A percentile compares a stretch with the other conserved stretches of the same genome.
Evolutionary conservation across 495 filamentous ascomycete genomes (phyloP).

Genomic region (Talaromyces nanjingensis): DNA sequence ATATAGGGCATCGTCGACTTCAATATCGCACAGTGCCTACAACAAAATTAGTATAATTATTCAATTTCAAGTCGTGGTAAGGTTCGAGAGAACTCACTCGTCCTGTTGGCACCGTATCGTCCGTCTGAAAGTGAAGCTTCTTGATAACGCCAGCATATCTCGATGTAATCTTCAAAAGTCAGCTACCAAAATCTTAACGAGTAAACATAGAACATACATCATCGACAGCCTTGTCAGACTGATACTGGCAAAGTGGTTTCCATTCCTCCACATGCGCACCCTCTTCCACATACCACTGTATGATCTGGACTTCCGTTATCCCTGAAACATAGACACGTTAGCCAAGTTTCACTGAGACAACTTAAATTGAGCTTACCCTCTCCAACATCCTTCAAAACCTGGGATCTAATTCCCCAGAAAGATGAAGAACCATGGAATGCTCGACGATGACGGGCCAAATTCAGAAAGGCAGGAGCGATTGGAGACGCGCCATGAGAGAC

Average conservation of each 20-base stretch:
- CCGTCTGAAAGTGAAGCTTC: slow-evolving; percentile 90
- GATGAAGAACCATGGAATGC: slow-evolving; percentile 56
- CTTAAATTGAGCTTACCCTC: slow-evolving; percentile 58
- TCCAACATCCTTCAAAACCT: slow-evolving; percentile 90
- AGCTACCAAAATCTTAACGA: background rate
- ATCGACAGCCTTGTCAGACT: slow-evolving; percentile 97
- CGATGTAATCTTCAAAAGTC: slow-evolving; percentile 66
- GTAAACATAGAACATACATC: slow-evolving; percentile 45
- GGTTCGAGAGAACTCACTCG: slow-evolving; percentile 35
- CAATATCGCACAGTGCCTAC: slow-evolving; percentile 47
- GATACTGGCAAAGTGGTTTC: slow-evolving; percentile 94
- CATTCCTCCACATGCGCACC: slow-evolving; percentile 96
- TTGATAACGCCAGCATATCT: slow-evolving; percentile 93
- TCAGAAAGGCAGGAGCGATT: background rate
- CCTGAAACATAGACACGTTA: slow-evolving; percentile 42
- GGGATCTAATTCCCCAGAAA: slow-evolving; percentile 67
- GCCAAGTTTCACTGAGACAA: background rate
- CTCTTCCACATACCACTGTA: slow-evolving; percentile 98
- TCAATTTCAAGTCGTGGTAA: background rate
- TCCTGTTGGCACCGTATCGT: slow-evolving; percentile 92
- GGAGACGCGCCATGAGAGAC: background rate
- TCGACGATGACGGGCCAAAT: slow-evolving; percentile 17
- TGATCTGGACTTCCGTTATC: slow-evolving; percentile 96
- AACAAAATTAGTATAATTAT: slow-evolving; percentile 3
- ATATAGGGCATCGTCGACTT: slow-evolving; percentile 52